A percentile compares a stretch with the other conserved stretches of the same genome.
phyloP scores from a whole-genome alignment of 2,329 filamentous ascomycete genomes.

The Ceratocystis alfenasii region DNA sequence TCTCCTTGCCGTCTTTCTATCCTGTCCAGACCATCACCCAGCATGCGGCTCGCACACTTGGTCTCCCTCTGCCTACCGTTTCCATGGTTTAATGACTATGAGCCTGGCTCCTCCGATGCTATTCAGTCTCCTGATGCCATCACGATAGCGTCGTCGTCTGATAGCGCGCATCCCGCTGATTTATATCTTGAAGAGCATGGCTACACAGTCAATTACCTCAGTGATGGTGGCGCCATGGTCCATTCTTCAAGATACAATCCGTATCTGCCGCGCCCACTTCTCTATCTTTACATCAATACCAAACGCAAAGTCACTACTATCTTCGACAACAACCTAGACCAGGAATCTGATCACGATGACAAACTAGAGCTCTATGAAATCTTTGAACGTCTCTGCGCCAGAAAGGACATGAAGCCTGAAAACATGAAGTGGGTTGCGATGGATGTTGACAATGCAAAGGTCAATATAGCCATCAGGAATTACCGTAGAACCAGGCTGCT shows the following conservation, averaged over 20 bases:
- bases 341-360: fast-evolving
- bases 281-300: background rate
- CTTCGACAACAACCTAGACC: background rate
- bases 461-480: background rate
- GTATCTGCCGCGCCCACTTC: background rate
- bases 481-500: background rate
- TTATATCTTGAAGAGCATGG: background rate
- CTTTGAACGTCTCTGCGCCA: background rate
- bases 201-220: background rate
- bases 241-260: background rate
- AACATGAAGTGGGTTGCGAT: background rate
- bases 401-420: background rate
- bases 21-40: too few relatives aligned
- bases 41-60: too few relatives aligned
- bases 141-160: too few relatives aligned
- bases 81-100: too few relatives aligned
- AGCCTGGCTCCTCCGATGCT: too few relatives aligned
- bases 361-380: background rate
- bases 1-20: too few relatives aligned
- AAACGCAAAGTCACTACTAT: background rate
- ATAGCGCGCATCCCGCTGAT: too few relatives aligned
- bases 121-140: too few relatives aligned
- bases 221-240: background rate
- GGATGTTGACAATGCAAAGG: background rate
- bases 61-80: too few relatives aligned